Evolutionary conservation across 139 green algal genomes (phyloP), one percentile per base, ranked within the genome.

Genomic region (Coccomyxa sp.): DNA sequence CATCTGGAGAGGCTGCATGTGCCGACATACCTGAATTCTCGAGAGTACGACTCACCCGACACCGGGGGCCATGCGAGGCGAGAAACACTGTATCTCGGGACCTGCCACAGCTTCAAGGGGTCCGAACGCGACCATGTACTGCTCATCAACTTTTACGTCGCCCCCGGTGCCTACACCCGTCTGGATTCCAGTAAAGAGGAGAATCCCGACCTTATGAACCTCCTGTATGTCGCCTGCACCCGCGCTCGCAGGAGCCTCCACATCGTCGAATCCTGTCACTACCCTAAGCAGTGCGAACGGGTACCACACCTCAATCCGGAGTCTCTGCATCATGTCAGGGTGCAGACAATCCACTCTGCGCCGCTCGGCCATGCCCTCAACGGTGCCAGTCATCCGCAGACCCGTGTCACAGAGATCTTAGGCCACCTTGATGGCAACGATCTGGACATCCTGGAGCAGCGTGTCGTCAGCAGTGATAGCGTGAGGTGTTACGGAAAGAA

Each of bases 81-180:
- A 58, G 44, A 58, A 58, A 58, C 44, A 58, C 12, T 58, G 44
- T 58, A 58, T 58, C 44, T 58, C 44, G 44, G 44, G 44, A 58
- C 44, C 44, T 58, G 44, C 44, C 44, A 58, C 44, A 58, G 44
- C 14, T 58, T 58, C 44, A 58, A 58, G 44, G 44, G 44, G 44
- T 58, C 44, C 44, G 44, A 58, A 58, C 44, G 44, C 44, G 44
- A 58, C 44, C 44, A 58, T 58, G 44, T 58, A 58, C 12, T 58
- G 44, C 44, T 58, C 44, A 58, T 58, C 44, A 58, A 58, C 44
- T 58, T 58, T 58, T 58, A 58, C 44, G 44, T 58, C 44, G 44
- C 44, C 44, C 44, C 44, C 44, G 44, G 44, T 58, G 44, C 44
- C 44, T 58, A 58, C 44, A 58, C 44, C 44, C 44, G 44, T 14